These are phyloP conservation scores for Parmales sp. DNA, from an alignment of 108 stramenopile species.

Conservation along the genomic window DNA sequence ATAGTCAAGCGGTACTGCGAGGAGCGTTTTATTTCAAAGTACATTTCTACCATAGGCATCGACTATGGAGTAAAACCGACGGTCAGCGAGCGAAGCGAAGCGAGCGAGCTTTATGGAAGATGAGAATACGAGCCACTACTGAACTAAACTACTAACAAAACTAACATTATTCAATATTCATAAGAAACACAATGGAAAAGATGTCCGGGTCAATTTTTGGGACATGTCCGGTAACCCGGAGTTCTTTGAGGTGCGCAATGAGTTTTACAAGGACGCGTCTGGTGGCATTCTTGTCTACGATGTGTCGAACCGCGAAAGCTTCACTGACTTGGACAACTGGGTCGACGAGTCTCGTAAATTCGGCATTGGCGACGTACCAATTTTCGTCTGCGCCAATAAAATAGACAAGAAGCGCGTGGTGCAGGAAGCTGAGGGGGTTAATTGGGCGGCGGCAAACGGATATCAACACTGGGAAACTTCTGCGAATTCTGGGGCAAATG, in stretches of 20 bases:
- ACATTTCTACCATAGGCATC: conserved; percentile 65
- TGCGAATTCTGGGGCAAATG: conserved; percentile 44
- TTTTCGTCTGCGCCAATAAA: conserved; percentile 55
- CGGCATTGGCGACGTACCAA: conserved; percentile 40
- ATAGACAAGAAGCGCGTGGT: conserved; percentile 35
- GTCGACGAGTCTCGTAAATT: conserved; percentile 38
- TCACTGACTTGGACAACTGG: conserved; percentile 51
- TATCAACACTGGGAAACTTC: conserved; percentile 58
- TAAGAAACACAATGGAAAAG: background rate
- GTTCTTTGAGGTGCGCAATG: conserved; percentile 67
- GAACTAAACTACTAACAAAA: conserved; percentile 28
- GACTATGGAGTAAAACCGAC: conserved; percentile 69
- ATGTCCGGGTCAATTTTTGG: conserved; percentile 24
- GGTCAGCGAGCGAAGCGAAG: conserved; percentile 26
- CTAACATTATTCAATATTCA: conserved; percentile 10
- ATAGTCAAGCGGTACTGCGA: conserved; percentile 71
- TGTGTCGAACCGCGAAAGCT: conserved; percentile 34
- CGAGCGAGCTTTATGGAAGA: no score
- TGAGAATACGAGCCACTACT: no score
- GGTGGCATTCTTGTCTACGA: conserved; percentile 56
- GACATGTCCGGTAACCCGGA: conserved; percentile 46
- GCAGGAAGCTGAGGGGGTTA: conserved; percentile 32
- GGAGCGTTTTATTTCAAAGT: conserved; percentile 50
- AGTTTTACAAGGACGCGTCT: conserved; percentile 67
- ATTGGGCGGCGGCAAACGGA: conserved; percentile 41